A percentile compares a stretch with the other conserved stretches of the same genome.
These are phyloP conservation scores for Lanmaoa rubissima DNA, from an alignment of 768 basidiomycete genomes.

Conservation along the genomic window DNA sequence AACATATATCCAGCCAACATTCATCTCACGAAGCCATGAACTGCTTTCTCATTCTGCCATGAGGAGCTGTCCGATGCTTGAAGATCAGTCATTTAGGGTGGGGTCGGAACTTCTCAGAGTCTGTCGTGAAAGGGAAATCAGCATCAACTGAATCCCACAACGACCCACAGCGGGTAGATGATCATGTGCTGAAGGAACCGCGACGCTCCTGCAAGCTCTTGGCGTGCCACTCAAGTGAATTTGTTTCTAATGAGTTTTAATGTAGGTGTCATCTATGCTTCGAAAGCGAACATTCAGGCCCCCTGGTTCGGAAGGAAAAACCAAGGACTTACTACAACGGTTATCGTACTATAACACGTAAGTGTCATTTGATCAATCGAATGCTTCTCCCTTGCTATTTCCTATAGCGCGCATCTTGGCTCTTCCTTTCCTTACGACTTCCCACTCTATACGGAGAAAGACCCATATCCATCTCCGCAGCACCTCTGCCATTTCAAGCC, in stretches of 20 bases:
- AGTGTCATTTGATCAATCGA: conserved; percentile 16
- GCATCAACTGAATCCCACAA: neutral
- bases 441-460: conserved; percentile 96
- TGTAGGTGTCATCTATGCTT: conserved; percentile 7
- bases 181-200: neutral
- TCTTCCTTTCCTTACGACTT: conserved; percentile 62
- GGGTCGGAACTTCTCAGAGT: conserved; percentile 13
- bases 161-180: neutral
- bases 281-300: neutral
- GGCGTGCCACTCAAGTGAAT: neutral
- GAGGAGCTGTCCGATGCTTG: neutral
- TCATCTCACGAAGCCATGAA: conserved; percentile 7
- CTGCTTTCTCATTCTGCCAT: neutral
- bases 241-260: neutral
- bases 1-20: neutral
- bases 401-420: conserved; percentile 3
- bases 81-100: neutral
- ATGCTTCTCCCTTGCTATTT: conserved; percentile 14
- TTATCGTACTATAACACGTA: neutral
- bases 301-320: neutral
- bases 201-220: neutral
- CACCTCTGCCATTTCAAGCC: conserved; percentile 88
- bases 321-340: conserved; percentile 15
- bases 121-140: neutral
- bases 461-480: conserved; percentile 97